A percentile compares a stretch with the other conserved stretches of the same genome.
These are phyloP conservation scores for Macrocybe gigantea DNA, from an alignment of 768 basidiomycete genomes.

Conservation along the genomic window DNA sequence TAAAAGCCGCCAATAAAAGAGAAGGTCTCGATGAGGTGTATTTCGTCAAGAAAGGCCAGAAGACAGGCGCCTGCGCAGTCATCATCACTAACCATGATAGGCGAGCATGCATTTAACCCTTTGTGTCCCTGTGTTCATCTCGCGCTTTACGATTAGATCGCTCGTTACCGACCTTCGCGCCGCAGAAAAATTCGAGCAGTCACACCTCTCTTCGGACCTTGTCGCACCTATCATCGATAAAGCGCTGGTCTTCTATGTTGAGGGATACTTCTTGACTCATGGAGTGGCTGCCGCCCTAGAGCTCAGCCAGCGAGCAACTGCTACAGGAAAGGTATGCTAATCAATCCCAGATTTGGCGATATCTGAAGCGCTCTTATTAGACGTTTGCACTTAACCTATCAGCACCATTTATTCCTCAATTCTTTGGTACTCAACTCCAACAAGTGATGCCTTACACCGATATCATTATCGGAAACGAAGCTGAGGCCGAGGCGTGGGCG, in stretches of 20 bases:
- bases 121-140: background rate
- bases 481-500: constrained; percentile 88
- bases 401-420: constrained; percentile 95
- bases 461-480: constrained; percentile 93
- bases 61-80: constrained; percentile 96
- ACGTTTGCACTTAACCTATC: constrained; percentile 91
- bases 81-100: constrained; percentile 90
- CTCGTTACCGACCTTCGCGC: constrained; percentile 87
- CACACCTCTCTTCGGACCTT: constrained; percentile 70
- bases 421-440: constrained; percentile 81
- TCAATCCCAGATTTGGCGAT: too few species aligned
- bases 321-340: constrained; percentile 61
- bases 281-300: constrained; percentile 67
- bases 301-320: constrained; percentile 73
- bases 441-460: constrained; percentile 81
- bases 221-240: constrained; percentile 73
- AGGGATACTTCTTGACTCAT: constrained; percentile 97
- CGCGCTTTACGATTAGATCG: constrained; percentile 44
- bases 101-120: constrained; percentile 30
- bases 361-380: constrained; percentile 29
- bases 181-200: constrained; percentile 83
- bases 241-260: constrained; percentile 89
- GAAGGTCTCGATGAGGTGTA: constrained; percentile 89
- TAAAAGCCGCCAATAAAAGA: constrained; percentile 84
- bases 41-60: constrained; percentile 77